Conservation (phyloP, 345 rosid genomes). For the Lepidium sativum region DNA sequence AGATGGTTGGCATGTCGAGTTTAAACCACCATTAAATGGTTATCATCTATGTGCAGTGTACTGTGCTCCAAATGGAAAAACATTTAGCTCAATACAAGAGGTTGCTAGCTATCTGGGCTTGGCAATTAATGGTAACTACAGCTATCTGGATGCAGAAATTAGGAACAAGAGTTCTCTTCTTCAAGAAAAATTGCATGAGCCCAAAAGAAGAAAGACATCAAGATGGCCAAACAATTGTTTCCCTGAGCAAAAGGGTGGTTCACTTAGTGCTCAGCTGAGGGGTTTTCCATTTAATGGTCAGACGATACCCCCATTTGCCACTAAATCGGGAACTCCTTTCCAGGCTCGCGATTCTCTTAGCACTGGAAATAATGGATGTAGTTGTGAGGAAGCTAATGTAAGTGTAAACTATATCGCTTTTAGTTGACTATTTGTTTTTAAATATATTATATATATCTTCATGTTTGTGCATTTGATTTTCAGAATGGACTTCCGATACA, state of each 20-base stretch:
- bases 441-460: background rate
- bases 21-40: conserved; percentile 42
- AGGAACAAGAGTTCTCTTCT: conserved; percentile 41
- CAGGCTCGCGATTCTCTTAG: conserved; percentile 35
- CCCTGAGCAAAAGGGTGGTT: conserved; percentile 44
- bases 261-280: conserved; percentile 32
- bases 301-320: conserved; percentile 25
- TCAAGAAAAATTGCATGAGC: conserved; percentile 43
- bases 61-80: conserved; percentile 75
- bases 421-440: background rate
- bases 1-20: conserved; percentile 82
- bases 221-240: conserved; percentile 42
- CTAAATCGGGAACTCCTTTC: conserved; percentile 22
- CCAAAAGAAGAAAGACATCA: conserved; percentile 55
- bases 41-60: conserved; percentile 51
- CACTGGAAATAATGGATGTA: conserved; percentile 30
- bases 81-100: conserved; percentile 66
- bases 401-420: conserved; percentile 20
- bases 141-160: conserved; percentile 35
- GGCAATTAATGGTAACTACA: conserved; percentile 32
- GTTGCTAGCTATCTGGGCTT: conserved; percentile 87
- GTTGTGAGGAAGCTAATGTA: conserved; percentile 41
- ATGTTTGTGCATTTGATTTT: conserved; percentile 25
- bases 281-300: conserved; percentile 38
- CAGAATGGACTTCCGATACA: conserved; percentile 82